phyloP scores from a whole-genome alignment of 208 protist genomes.

The Acanthamoeba triangularis region DNA sequence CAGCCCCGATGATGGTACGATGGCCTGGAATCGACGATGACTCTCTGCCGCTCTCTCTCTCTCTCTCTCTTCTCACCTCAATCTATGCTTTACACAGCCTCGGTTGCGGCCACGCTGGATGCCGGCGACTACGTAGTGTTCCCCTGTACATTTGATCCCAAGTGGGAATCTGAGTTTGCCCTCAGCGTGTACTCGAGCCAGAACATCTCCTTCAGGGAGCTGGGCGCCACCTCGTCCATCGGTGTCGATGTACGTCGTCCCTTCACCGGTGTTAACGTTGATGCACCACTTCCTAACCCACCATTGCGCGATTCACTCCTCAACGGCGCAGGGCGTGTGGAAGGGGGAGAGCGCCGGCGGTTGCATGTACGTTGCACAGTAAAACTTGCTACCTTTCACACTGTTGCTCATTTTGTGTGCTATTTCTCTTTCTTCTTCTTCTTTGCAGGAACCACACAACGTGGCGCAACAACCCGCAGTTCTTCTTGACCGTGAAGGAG shows the following conservation, averaged over 20 bases:
- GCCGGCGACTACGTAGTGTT: constrained; percentile 74
- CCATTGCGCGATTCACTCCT: not conserved
- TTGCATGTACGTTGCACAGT: constrained; percentile 47
- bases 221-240: constrained; percentile 3
- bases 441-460: constrained; percentile 43
- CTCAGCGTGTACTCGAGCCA: constrained; percentile 24
- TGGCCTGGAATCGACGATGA: not conserved
- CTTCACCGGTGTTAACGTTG: too few species aligned
- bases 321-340: constrained; percentile 51
- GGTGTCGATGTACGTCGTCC: not conserved
- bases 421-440: not conserved
- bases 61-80: not conserved
- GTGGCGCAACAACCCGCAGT: constrained; percentile 67
- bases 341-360: constrained; percentile 55
- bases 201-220: constrained; percentile 4
- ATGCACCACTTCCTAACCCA: not conserved
- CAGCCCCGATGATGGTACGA: constrained; percentile 61
- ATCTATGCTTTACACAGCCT: constrained; percentile 50
- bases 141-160: constrained; percentile 74
- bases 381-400: not conserved
- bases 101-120: not conserved
- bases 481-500: constrained; percentile 42
- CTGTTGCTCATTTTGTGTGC: not conserved
- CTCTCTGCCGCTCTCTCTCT: not conserved
- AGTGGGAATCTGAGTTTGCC: constrained; percentile 33